A percentile compares a stretch with the other conserved stretches of the same genome.
Conservation (phyloP, 139 green algal species). For the Nannochloris sp. region DNA sequence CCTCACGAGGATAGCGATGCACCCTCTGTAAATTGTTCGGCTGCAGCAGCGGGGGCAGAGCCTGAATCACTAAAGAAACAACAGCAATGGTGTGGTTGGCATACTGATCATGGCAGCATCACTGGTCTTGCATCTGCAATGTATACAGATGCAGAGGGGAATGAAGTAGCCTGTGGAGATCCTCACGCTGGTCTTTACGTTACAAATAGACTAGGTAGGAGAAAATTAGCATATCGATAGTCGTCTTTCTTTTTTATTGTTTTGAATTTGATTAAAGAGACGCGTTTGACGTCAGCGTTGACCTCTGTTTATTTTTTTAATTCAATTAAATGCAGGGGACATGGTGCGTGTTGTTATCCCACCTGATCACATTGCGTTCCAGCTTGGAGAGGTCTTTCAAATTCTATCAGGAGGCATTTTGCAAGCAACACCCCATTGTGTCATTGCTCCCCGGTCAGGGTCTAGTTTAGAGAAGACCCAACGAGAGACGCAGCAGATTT, state of each 20-base stretch:
- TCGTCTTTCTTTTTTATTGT: neutral
- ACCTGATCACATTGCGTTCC: slow-evolving; percentile 53
- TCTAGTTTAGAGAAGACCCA: neutral
- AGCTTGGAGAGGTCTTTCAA: slow-evolving; percentile 63
- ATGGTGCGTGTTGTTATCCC: slow-evolving; percentile 49
- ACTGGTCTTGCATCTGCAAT: slow-evolving; percentile 63
- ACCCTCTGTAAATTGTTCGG: neutral
- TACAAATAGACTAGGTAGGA: neutral
- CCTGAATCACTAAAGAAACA: neutral
- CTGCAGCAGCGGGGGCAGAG: slow-evolving; percentile 7
- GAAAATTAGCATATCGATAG: neutral
- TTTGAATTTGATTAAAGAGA: neutral
- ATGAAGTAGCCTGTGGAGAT: slow-evolving; percentile 44
- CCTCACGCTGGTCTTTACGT: slow-evolving; percentile 52
- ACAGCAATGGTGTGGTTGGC: slow-evolving; percentile 68
- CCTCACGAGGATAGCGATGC: neutral
- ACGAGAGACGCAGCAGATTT: neutral
- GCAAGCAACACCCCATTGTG: slow-evolving; percentile 65
- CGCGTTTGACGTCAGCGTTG: too few species aligned
- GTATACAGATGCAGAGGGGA: slow-evolving; percentile 35
- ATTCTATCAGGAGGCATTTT: slow-evolving; percentile 60
- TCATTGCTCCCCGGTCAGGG: slow-evolving; percentile 34
- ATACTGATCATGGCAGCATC: slow-evolving; percentile 63
- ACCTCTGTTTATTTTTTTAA: neutral
- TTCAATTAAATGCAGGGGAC: slow-evolving; percentile 8